A percentile compares a stretch with the other conserved stretches of the same genome.
phyloP scores from a whole-genome alignment of 805 yeast species.

The Lachancea thermotolerans region DNA sequence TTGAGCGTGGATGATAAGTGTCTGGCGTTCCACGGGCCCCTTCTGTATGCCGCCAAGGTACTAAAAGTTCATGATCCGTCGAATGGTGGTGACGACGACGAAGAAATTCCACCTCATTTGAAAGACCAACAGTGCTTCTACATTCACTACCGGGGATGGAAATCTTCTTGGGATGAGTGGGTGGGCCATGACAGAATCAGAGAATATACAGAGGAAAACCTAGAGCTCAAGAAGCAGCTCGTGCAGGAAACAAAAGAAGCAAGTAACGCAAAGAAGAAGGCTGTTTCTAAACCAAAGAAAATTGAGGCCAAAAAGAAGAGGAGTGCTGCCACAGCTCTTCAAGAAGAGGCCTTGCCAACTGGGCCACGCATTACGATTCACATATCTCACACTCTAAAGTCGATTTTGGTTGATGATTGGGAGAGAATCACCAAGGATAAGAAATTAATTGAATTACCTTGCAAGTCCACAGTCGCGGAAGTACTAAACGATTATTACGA shows the following conservation, averaged over 20 bases:
- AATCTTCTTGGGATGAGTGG: slow-evolving; percentile 96
- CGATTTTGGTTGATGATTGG: slow-evolving; percentile 86
- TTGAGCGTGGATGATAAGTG: slow-evolving; percentile 37
- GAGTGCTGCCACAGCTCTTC: background rate
- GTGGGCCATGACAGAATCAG: slow-evolving; percentile 62
- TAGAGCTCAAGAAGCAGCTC: slow-evolving; percentile 54
- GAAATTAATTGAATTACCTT: slow-evolving; percentile 61
- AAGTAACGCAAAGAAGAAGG: slow-evolving; percentile 31
- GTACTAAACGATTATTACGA: slow-evolving; percentile 49
- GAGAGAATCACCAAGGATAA: slow-evolving; percentile 79
- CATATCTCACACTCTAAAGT: slow-evolving; percentile 62
- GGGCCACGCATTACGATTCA: slow-evolving; percentile 40
- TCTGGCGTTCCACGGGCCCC: slow-evolving; percentile 85
- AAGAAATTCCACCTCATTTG: slow-evolving; percentile 34
- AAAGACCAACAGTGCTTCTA: slow-evolving; percentile 42
- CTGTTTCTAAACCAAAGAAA: slow-evolving; percentile 18
- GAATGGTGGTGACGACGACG: slow-evolving; percentile 30
- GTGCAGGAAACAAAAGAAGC: slow-evolving; percentile 39
- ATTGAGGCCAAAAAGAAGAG: slow-evolving; percentile 32
- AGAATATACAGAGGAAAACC: slow-evolving; percentile 61
- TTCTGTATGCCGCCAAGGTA: slow-evolving; percentile 83
- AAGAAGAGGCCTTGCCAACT: slow-evolving; percentile 1
- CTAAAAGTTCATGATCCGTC: slow-evolving; percentile 46
- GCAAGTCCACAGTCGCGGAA: slow-evolving; percentile 43
- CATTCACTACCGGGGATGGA: slow-evolving; percentile 95